Evolutionary conservation across 495 filamentous ascomycete species (phyloP).

Genomic region (Daldinia caldariorum): DNA sequence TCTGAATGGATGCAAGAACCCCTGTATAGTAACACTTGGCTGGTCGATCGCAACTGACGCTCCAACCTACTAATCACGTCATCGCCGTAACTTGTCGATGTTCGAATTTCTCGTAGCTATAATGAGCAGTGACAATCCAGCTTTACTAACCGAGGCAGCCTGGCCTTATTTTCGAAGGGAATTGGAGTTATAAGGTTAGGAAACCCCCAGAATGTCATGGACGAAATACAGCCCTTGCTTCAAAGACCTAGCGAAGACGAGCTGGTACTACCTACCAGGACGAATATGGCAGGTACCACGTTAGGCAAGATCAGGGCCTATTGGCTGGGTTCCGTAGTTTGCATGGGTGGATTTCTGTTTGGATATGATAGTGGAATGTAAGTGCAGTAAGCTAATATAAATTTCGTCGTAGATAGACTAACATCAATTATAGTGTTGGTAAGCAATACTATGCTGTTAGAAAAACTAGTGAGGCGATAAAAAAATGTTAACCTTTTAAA

Average conservation of each 20-base stretch:
- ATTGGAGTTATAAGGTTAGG: slow-evolving; percentile 18
- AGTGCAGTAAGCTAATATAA: slow-evolving; percentile 16
- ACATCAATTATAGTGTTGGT: slow-evolving; percentile 38
- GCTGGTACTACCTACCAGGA: slow-evolving; percentile 46
- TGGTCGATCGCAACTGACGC: slow-evolving; percentile 7
- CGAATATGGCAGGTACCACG: slow-evolving; percentile 47
- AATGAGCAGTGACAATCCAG: background rate
- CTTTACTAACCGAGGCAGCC: slow-evolving; percentile 9
- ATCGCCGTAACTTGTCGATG: slow-evolving; percentile 14
- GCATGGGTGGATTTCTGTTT: slow-evolving; percentile 54
- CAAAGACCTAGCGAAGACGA: slow-evolving; percentile 47
- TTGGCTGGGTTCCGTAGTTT: slow-evolving; percentile 62
- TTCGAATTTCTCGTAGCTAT: background rate
- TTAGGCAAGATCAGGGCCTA: slow-evolving; percentile 60
- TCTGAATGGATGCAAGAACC: slow-evolving; percentile 12
- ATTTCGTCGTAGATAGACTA: slow-evolving; percentile 4
- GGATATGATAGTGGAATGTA: slow-evolving; percentile 55
- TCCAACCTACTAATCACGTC: slow-evolving; percentile 17
- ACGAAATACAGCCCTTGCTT: slow-evolving; percentile 31
- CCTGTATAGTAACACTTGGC: slow-evolving; percentile 6
- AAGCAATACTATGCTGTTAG: slow-evolving; percentile 1
- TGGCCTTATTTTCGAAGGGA: background rate
- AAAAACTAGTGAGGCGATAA: background rate
- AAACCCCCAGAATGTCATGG: slow-evolving; percentile 23
- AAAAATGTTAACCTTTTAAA: background rate